These are phyloP conservation scores for Yarrowia divulgata DNA, from an alignment of 805 yeast genomes.

Conservation along the genomic window DNA sequence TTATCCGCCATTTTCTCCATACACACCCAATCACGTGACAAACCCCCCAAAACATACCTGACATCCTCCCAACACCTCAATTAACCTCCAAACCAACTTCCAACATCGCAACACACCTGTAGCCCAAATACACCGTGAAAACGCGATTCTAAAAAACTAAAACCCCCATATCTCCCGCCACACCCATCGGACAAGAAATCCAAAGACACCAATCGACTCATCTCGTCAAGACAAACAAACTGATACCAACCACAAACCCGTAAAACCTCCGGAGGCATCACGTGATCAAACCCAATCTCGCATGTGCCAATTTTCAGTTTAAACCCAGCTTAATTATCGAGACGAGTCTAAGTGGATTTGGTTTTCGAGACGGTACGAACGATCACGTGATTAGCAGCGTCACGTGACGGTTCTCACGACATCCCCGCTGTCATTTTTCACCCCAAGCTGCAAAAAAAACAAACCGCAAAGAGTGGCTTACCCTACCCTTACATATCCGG, in stretches of 20 bases:
- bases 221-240: background rate
- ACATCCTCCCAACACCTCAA: slow-evolving; percentile 5
- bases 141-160: no score
- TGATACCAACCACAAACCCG: background rate
- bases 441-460: no score
- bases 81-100: background rate
- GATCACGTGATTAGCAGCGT: background rate
- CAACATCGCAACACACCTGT: no score
- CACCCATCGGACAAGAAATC: no score
- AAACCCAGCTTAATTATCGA: slow-evolving; percentile 24
- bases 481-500: no score
- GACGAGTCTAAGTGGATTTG: slow-evolving; percentile 14
- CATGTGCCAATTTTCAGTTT: slow-evolving; percentile 33
- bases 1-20: no score
- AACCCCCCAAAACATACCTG: background rate
- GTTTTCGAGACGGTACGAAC: background rate
- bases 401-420: slow-evolving; percentile 1
- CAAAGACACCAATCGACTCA: background rate
- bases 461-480: no score
- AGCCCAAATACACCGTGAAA: no score
- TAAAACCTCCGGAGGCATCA: no score
- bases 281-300: slow-evolving; percentile 30
- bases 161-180: background rate
- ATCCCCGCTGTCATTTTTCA: no score
- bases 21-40: background rate